A percentile compares a stretch with the other conserved stretches of the same genome.
These are phyloP conservation scores for Penicillium cataractarum DNA, from an alignment of 495 filamentous ascomycete species.

Conservation along the genomic window DNA sequence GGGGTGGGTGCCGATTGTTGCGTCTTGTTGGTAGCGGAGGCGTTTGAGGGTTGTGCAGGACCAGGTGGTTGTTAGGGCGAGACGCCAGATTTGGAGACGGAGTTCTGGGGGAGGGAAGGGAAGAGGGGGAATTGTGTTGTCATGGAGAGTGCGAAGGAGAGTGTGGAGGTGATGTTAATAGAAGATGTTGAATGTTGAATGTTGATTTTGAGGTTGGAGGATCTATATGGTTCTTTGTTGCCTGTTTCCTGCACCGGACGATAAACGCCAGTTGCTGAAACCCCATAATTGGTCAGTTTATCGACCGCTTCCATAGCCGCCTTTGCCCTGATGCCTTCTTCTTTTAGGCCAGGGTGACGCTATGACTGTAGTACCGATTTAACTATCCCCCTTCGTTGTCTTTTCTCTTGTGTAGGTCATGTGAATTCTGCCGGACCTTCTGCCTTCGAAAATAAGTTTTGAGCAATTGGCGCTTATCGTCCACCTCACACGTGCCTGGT, in stretches of 20 bases:
- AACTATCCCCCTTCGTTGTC: no score
- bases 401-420: no score
- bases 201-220: background rate
- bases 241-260: no score
- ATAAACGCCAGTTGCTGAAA: no score
- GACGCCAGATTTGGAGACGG: background rate
- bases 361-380: no score
- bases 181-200: background rate
- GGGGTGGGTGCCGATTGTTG: background rate
- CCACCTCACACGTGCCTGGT: background rate
- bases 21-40: background rate
- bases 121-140: background rate
- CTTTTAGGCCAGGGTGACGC: no score
- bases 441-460: no score
- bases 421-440: no score
- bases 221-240: background rate
- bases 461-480: no score
- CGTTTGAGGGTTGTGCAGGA: background rate
- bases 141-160: background rate
- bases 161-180: background rate
- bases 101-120: background rate
- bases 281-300: no score
- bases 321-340: no score
- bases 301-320: no score
- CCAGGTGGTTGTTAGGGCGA: conserved; percentile 1